Evolutionary conservation across 345 rosid genomes (phyloP), one percentile per base, ranked within the genome.

Genomic region (Diplotaxis tenuifolia): DNA sequence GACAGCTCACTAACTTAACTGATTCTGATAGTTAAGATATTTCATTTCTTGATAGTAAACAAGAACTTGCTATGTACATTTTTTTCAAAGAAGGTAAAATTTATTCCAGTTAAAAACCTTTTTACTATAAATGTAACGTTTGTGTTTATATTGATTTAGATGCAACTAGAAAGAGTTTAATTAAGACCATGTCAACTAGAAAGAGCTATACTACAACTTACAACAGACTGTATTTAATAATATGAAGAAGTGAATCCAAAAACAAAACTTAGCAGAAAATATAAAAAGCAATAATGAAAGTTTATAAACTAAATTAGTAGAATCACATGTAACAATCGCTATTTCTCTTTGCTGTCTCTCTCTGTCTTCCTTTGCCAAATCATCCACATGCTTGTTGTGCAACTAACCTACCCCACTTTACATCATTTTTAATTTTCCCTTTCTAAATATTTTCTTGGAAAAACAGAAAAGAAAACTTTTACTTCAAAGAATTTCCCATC

Each of bases 301-400:
- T 34, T 45, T 15, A 14, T 45, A 14, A 45, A 45, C 50, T 45
- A 45, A 45, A 70, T 57, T 11, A 56, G 67, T 49, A 57, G 80
- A 60, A 77, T 59, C 62, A 77, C 80, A 76, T 71, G 80, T 65
- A 66, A 57, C 75, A 77, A 77, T 57, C 72, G 75, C 19, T 57
- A 32, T 54, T 25, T 75, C 16, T 71, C 54, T 45, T 63, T 14
- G 65, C 65, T 65, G 68, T 68, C 38, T 64, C 1, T 53, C 57
- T 64, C 67, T 81, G 29, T 69, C 36, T 36, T 19, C 27, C 36
- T 59, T 71, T 66, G 76, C 73, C 80, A 77, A 71, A 71, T 71
- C 80, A 71, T 25, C 82, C 78, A 78, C 82, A 78, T 79, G 75
- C 78, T 74, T 79, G 56, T 77, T 77, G 73, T 77, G 77, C 80